Base-by-base conservation (phyloP, 371 early-diverging fungal genomes). In the Conidiobolus incongruus region DNA sequence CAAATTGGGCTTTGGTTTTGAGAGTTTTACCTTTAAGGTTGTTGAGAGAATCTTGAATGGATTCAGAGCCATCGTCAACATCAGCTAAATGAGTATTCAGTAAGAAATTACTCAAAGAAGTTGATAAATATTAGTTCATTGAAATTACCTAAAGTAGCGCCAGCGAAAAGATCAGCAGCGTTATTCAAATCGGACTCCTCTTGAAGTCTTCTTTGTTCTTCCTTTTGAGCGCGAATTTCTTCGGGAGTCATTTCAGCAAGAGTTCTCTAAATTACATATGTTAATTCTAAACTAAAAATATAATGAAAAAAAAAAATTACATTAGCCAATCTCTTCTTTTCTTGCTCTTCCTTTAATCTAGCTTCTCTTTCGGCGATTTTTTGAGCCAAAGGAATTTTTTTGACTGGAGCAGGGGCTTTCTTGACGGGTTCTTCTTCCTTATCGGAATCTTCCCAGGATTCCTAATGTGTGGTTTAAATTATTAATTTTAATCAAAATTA, bases 131-230 rank as follows among this genome's bases (percentile, higher is more conserved):
- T 39, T 35, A 8, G 19, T 19, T 16, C 23, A 37, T 37, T 23
- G n/a, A n/a, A 54, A 43, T 52, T 57, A 64, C 69, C 52, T 35
- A 68, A 61, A 37, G 75, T 59, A 34, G 69, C 59, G 23, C 77
- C 79, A 20, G 76, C 65, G 54, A 93, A 87, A 46, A 90, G 66
- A 44, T 81, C 85, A 24, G 73, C 72, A 20, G 89, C 79, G 51
- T 76, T 82, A 49, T 77, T 68, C 50, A 84, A 49, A 59, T 93
- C 94, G 31, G 84, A 64, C 43, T 81, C 81, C 47, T 74, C 70
- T 37, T 79, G 70, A 1, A 74, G 70, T 47, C 77, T 76, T 16
- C 17, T 31, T 33, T 44, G 49, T 52, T 52, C 20, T 55, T 58
- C 23, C 40, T 38, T 26, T 8, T 40, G 40, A 13, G 15, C 40